Evolutionary conservation across 2,329 filamentous ascomycete species (phyloP).

Genomic region (Elsinoe necatrix): DNA sequence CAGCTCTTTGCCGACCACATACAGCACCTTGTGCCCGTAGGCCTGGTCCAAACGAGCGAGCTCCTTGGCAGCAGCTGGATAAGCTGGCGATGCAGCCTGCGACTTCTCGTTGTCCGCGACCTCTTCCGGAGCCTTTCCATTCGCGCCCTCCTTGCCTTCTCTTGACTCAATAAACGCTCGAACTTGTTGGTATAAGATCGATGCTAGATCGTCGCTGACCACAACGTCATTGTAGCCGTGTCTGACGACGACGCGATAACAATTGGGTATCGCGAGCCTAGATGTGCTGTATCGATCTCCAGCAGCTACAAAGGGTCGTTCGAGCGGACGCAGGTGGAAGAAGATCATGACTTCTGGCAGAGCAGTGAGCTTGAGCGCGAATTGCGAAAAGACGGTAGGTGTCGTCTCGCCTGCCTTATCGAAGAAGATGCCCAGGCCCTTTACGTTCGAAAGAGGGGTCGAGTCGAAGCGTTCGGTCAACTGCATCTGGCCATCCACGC

Average conservation of each 20-base stretch:
- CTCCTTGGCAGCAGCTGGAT: not conserved
- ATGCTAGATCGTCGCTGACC: conserved; percentile 21
- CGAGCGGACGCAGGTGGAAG: conserved; percentile 23
- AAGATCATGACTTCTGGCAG: conserved; percentile 22
- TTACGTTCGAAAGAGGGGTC: conserved; percentile 33
- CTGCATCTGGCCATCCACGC: conserved; percentile 22
- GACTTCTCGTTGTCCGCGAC: not conserved
- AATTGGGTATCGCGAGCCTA: conserved; percentile 19
- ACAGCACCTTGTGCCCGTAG: conserved; percentile 20
- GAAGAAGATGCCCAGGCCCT: conserved; percentile 64
- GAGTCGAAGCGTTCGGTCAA: conserved; percentile 35
- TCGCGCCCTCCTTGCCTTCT: not conserved
- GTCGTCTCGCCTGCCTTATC: conserved; percentile 63
- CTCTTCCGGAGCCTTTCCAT: not conserved
- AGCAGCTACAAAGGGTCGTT: conserved; percentile 19
- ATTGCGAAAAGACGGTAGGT: conserved; percentile 23
- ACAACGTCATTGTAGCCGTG: conserved; percentile 23
- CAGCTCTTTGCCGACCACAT: conserved; percentile 24
- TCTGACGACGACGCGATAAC: conserved; percentile 23
- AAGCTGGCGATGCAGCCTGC: not conserved
- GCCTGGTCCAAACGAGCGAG: conserved; percentile 20
- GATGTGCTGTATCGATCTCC: conserved; percentile 22
- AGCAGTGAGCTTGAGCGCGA: conserved; percentile 22
- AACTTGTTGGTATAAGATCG: conserved; percentile 22
- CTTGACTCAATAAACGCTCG: conserved; percentile 18